A percentile compares a stretch with the other conserved stretches of the same genome.
Evolutionary conservation across 2,329 filamentous ascomycete species (phyloP).

Genomic region (Diaporthe caulivora): DNA sequence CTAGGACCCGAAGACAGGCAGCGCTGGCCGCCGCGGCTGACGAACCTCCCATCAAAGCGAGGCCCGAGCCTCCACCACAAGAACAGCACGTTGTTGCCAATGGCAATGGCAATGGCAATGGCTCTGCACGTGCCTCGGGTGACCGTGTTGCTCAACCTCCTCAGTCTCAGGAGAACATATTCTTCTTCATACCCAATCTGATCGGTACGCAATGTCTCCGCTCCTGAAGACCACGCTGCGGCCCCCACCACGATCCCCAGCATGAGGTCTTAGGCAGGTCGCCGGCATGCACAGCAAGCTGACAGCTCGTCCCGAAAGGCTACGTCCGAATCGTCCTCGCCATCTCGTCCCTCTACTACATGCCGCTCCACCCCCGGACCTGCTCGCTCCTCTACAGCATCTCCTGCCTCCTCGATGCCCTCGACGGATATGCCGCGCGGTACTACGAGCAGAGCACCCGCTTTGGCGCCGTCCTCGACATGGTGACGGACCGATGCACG

Average conservation of each 20-base stretch:
- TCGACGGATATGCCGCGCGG: constrained; percentile 94
- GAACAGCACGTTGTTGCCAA: constrained; percentile 51
- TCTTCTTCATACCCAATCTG: constrained; percentile 84
- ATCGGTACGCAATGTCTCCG: constrained; percentile 70
- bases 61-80: constrained; percentile 42
- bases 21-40: constrained; percentile 40
- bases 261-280: not conserved
- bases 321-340: constrained; percentile 85
- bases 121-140: constrained; percentile 51
- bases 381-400: constrained; percentile 93
- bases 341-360: constrained; percentile 95
- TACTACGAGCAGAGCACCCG: constrained; percentile 91
- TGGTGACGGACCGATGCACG: constrained; percentile 98
- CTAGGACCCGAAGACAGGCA: constrained; percentile 43
- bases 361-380: constrained; percentile 97
- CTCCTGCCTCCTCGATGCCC: constrained; percentile 93
- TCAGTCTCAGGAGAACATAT: constrained; percentile 76
- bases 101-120: constrained; percentile 52
- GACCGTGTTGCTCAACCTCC: constrained; percentile 52
- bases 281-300: constrained; percentile 36
- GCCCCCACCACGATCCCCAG: constrained; percentile 25
- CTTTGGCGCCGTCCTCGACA: constrained; percentile 97
- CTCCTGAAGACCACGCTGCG: not conserved
- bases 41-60: constrained; percentile 46
- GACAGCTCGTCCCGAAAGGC: constrained; percentile 59